Evolutionary conservation across 2,329 filamentous ascomycete species (phyloP), one percentile per base, ranked within the genome.

Genomic region (Ophiosphaerella herpotricha): DNA sequence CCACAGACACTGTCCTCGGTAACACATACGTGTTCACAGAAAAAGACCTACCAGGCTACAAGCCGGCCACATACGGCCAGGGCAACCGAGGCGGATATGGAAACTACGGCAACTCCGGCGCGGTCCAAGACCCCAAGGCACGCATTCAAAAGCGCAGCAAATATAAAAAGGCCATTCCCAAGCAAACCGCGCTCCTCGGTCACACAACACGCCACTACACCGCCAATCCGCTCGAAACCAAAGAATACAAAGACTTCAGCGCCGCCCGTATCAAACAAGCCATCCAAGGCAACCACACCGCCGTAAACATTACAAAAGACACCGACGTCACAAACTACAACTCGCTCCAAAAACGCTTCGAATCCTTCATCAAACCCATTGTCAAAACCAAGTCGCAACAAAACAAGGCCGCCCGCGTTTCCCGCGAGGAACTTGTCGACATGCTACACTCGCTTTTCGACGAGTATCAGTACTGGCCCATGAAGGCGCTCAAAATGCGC

Each of bases 21-120:
- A 97, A 96, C 74, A 94, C 91, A 16, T 96, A 89, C 70, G 80
- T 97, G 48, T 99, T 99, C 69, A 91, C 89, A 35, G 94, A 99
- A 75, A 91, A 96, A 71, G 91, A 97, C 66, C 82, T 96, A 18
- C 89, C 91, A 0, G 90, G 90, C 33, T 91, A 86, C 75, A 81
- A 81, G 53, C 65, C 70, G 4, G 66, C 62, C 29, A 66, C 63
- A 29, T 65, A 61, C 36, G 63, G 64, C 5, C 60, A 67, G 7
- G 58, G 58, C 43, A 55, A 64, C 45, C 48, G 61, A 44, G 47
- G 57, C 37, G 63, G 63, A 43, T 57, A 57, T 37, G 61, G 52
- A 24, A 54, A 43, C 52, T 64, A 52, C 37, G 61, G 52, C 21
- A 54, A 43, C 52, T 64, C 50, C 43, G 57, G 55, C 37, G 58